Base-by-base conservation (phyloP, 83 land plant genomes). In the Larix sibirica region DNA sequence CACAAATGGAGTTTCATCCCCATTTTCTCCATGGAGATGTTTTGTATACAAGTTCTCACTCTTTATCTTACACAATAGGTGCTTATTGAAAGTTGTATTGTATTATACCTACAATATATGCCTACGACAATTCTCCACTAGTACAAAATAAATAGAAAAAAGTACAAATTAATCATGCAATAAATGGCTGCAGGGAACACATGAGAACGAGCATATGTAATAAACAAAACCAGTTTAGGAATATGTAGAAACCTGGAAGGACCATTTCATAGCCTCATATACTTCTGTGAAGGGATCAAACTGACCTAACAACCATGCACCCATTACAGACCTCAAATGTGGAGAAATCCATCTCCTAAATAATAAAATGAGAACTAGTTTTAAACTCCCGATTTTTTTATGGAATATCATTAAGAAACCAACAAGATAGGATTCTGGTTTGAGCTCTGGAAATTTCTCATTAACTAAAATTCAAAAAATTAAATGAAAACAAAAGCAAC, bases 291-390 rank as follows among this genome's bases (percentile, higher is more conserved):
- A 81, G 59, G 93, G 90, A 87, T 97, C 99, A 84, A 97, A 97
- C 77, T 97, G 99, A 80, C 95, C 86, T 79, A 96, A 87, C 99
- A 98, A 97, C 98, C 98, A 97, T 54, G 99, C 90, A 66, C 98
- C 99, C 92, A 96, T 94, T 84, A 97, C 83, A 62, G 94, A 87
- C 81, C 91, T 92, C 87, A 97, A 73, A 86, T 96, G 93, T 70
- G 95, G 98, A 67, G 97, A 97, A 61, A 97, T 86, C n/a, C 92
- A 91, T 83, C 94, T 91, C 83, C 99, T 95, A 88, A 74, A 66
- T 10, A 62, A 40, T 6, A 18, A 77, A 44, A 83, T 44, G 7
- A 58, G 62, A 77, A 33, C 6, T 36, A 70, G 1, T 6, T 18
- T 70, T 70, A 23, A 70, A 70, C 21, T 38, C 47, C 20, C 38